phyloP scores from a whole-genome alignment of 2,329 filamentous ascomycete species.

The Colletotrichum zoysiae region DNA sequence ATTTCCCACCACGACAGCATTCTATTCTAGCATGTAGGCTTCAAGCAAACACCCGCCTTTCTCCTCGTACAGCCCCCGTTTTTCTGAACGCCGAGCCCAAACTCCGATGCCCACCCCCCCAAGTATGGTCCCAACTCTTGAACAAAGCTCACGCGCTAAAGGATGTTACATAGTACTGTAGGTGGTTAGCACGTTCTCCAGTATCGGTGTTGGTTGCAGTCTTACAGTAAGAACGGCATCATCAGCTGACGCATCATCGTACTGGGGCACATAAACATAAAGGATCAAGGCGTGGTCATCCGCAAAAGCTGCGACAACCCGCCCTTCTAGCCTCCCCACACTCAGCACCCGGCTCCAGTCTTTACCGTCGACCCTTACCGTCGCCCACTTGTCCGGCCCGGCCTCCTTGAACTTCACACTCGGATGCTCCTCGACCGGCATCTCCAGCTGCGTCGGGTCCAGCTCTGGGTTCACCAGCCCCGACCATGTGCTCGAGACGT shows the following conservation, averaged over 20 bases:
- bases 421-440: conserved; percentile 82
- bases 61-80: background rate
- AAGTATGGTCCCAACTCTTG: background rate
- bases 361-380: conserved; percentile 89
- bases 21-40: background rate
- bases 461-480: conserved; percentile 89
- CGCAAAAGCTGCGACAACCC: conserved; percentile 92
- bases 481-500: conserved; percentile 88
- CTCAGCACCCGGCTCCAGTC: conserved; percentile 97
- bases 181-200: conserved; percentile 9
- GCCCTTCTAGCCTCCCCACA: conserved; percentile 87
- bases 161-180: conserved; percentile 55
- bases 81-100: background rate
- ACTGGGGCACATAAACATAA: conserved; percentile 83
- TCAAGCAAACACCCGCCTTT: background rate
- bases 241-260: conserved; percentile 73
- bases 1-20: background rate
- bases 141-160: conserved; percentile 50
- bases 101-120: background rate
- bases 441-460: conserved; percentile 80
- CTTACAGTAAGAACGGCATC: conserved; percentile 82
- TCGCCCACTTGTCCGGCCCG: conserved; percentile 87
- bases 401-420: conserved; percentile 82
- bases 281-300: conserved; percentile 84
- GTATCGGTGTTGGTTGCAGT: conserved; percentile 27